Percentiles rank a stretch among this genome's conserved stretches.
Conservation (phyloP, 1,284 basidiomycete species). For the Cerrena zonata region DNA sequence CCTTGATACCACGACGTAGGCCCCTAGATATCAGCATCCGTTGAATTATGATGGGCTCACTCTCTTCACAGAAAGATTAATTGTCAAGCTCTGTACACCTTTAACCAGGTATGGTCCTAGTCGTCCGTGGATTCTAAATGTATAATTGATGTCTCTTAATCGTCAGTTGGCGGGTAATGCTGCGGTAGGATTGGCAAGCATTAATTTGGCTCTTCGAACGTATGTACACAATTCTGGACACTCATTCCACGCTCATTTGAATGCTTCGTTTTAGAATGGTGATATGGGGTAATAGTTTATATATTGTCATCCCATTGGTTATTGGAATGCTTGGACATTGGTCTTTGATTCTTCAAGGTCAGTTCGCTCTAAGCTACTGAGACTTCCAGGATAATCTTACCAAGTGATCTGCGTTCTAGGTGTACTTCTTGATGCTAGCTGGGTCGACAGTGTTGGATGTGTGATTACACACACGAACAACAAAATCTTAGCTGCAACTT, state of each 20-base stretch:
- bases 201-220: too few species aligned
- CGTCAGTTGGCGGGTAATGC: too few species aligned
- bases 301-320: constrained; percentile 32
- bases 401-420: constrained; percentile 30
- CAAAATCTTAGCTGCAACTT: constrained; percentile 53
- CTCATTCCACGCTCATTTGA: not conserved
- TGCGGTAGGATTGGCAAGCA: too few species aligned
- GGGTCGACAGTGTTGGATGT: constrained; percentile 40
- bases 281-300: not conserved
- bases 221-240: not conserved
- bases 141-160: too few species aligned
- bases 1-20: constrained; percentile 49
- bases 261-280: not conserved
- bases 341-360: constrained; percentile 66
- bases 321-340: constrained; percentile 64
- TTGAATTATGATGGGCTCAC: too few species aligned
- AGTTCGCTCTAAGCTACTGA: not conserved
- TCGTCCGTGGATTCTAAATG: too few species aligned
- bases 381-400: not conserved
- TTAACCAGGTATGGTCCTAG: constrained; percentile 54
- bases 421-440: constrained; percentile 52
- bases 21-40: too few species aligned
- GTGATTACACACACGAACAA: constrained; percentile 52
- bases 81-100: constrained; percentile 68
- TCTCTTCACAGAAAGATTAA: constrained; percentile 42